Base-by-base conservation (phyloP, 768 basidiomycete species). In the Russula vinacea region DNA sequence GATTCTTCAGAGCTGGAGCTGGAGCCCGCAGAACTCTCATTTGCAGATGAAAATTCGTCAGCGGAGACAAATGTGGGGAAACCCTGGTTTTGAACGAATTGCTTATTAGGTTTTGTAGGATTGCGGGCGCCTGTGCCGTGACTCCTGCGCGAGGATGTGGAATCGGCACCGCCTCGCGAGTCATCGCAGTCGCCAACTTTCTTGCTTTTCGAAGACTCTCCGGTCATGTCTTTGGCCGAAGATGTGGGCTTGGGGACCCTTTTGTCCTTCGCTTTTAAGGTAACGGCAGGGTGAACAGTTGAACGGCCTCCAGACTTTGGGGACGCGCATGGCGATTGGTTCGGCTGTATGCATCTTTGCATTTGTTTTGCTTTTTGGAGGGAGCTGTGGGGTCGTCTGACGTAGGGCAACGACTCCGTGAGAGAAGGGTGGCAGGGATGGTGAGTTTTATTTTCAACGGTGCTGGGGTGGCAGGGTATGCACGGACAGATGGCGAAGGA, bases 11-110 rank as follows among this genome's bases (percentile, higher is more conserved):
- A 67, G 33, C 57, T 42, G 8, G 58, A 56, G 32, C 58, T 58
- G 17, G 72, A 69, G 5, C 60, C 24, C 14, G 73, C 72, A 16
- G 75, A 72, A 50, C 68, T 70, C 75, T 73, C 50, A 68, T 75
- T 50, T 73, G 72, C 49, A 70, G 67, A 35, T 68, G 70, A 62
- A 58, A 66, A 56, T 68, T 69, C 57, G 59, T 67, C 52, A 67
- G 67, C 47, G 62, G 69, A 60, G 39, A 71, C 49, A 40, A 69
- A 67, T 50, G 60, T 68, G 42, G 68, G 68, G 50, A 69, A 60
- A 42, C 66, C 33, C 35, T 52, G 49, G 19, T 65, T 57, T 56
- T 35, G 59, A 47, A 32, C 37, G 32, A 56, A 26, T 60, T 49
- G 54, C 26, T 29, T 37, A 49, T 52, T 24, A 39, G 50, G 17